Evolutionary conservation across 495 filamentous ascomycete genomes (phyloP).

Genomic region (Physcia stellaris): DNA sequence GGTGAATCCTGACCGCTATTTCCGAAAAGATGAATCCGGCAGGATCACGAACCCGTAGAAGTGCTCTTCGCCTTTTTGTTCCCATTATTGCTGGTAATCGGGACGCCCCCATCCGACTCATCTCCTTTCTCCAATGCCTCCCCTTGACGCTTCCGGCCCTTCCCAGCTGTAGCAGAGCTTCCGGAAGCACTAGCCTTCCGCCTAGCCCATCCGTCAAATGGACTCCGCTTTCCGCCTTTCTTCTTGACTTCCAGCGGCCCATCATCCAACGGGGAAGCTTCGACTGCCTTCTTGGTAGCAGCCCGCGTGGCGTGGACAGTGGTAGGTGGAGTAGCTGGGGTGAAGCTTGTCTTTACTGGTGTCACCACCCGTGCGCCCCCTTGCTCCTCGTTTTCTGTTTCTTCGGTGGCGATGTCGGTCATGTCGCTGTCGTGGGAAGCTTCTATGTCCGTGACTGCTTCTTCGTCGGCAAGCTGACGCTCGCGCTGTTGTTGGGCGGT

Average conservation of each 20-base stretch:
- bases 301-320: conserved; percentile 40
- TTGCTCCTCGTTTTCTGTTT: conserved; percentile 16
- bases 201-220: conserved; percentile 52
- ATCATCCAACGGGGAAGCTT: conserved; percentile 6
- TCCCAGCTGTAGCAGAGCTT: too few species aligned
- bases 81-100: too few species aligned
- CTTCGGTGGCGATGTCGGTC: conserved; percentile 17
- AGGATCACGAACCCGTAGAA: too few species aligned
- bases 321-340: conserved; percentile 41
- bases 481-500: conserved; percentile 23
- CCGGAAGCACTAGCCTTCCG: conserved; percentile 32
- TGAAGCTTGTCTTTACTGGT: conserved; percentile 35
- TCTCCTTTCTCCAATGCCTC: conserved; percentile 21
- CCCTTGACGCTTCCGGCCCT: conserved; percentile 32
- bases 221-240: conserved; percentile 33
- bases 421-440: conserved; percentile 23
- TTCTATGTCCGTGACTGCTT: conserved; percentile 38
- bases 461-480: conserved; percentile 25
- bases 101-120: conserved; percentile 21
- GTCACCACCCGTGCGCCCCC: too few species aligned
- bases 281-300: conserved; percentile 11
- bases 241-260: conserved; percentile 21
- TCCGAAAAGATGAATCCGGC: too few species aligned
- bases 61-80: too few species aligned
- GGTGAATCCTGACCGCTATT: too few species aligned